A percentile compares a stretch with the other conserved stretches of the same genome.
Evolutionary conservation across 768 basidiomycete species (phyloP).

Genomic region (Naganishia vishniacii): DNA sequence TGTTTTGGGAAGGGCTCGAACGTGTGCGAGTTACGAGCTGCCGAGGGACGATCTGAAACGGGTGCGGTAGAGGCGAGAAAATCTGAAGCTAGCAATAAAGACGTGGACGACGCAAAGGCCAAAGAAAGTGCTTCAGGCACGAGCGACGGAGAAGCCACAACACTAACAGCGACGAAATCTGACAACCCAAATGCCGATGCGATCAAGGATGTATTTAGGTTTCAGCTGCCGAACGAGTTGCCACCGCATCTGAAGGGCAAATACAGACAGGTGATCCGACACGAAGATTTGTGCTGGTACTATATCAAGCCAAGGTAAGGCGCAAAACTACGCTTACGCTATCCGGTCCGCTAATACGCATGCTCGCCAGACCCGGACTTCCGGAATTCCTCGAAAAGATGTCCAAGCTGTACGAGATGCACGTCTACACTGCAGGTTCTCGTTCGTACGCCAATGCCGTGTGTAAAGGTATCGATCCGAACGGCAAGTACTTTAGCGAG

Average conservation of each 20-base stretch:
- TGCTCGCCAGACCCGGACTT: constrained; percentile 65
- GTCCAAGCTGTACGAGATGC: constrained; percentile 87
- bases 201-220: constrained; percentile 81
- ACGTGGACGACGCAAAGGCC: neutral
- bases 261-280: constrained; percentile 15
- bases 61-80: neutral
- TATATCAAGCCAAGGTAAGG: constrained; percentile 93
- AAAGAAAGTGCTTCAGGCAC: neutral
- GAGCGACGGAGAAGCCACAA: constrained; percentile 28
- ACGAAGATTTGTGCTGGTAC: constrained; percentile 77
- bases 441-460: constrained; percentile 94
- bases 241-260: constrained; percentile 50
- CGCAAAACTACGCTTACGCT: constrained; percentile 5
- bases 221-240: constrained; percentile 74
- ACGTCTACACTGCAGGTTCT: constrained; percentile 99
- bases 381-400: constrained; percentile 67
- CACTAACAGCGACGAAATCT: constrained; percentile 45
- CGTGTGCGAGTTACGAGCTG: constrained; percentile 1
- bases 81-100: neutral
- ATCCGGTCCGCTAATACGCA: neutral
- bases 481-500: constrained; percentile 74
- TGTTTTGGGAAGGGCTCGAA: constrained; percentile 50
- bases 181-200: constrained; percentile 89
- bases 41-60: neutral
- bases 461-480: constrained; percentile 87